phyloP scores from a whole-genome alignment of 23 red algal genomes.

The Cyanidium caldarium region DNA sequence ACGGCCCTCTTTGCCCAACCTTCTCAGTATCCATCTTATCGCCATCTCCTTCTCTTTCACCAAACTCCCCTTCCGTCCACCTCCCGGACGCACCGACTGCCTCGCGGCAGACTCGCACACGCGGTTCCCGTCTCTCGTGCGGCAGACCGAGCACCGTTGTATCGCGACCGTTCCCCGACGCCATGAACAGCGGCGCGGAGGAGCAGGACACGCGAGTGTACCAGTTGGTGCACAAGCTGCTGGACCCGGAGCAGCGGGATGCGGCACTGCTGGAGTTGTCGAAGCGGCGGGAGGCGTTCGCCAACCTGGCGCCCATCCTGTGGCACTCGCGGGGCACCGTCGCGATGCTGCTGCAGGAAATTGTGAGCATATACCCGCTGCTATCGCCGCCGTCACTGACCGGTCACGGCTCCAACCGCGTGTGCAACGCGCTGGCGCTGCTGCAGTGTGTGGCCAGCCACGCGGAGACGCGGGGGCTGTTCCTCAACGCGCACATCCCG shows the following conservation, averaged over 20 bases:
- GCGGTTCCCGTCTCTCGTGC: no score
- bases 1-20: no score
- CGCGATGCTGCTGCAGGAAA: constrained; percentile 83
- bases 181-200: no score
- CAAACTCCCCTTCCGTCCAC: no score
- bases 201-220: background rate
- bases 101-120: no score
- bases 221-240: constrained; percentile 5
- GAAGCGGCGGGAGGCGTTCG: constrained; percentile 76
- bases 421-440: constrained; percentile 94
- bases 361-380: constrained; percentile 90
- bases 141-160: no score
- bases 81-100: no score
- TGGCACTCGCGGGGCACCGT: constrained; percentile 84
- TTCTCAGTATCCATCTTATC: no score
- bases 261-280: constrained; percentile 73
- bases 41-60: no score
- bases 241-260: constrained; percentile 30
- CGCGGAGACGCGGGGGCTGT: constrained; percentile 56
- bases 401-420: constrained; percentile 88
- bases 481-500: constrained; percentile 87
- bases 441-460: constrained; percentile 93
- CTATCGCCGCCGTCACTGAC: constrained; percentile 79
- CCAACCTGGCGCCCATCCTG: constrained; percentile 77
- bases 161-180: no score